Percentiles rank a stretch among this genome's conserved stretches.
Conservation (phyloP, 495 filamentous ascomycete species). For the Aspergillus funiculosus region DNA sequence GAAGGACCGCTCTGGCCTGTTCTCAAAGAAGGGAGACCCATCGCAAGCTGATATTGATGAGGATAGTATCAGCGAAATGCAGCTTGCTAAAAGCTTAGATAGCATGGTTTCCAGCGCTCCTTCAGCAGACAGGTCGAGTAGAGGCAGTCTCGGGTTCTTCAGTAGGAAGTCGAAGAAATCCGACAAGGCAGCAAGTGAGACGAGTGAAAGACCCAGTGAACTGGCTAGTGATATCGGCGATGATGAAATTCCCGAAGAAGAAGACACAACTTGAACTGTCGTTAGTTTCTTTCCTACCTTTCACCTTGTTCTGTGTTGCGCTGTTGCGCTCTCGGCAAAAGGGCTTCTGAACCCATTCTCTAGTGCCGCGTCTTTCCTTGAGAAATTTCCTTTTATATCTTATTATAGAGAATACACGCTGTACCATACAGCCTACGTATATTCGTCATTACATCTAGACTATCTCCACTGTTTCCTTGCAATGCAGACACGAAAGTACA, state of each 20-base stretch:
- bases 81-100: slow-evolving; percentile 46
- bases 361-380: neutral
- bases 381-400: neutral
- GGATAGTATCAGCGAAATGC: slow-evolving; percentile 39
- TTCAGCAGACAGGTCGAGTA: slow-evolving; percentile 41
- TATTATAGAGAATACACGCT: too few relatives aligned
- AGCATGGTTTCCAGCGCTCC: slow-evolving; percentile 40
- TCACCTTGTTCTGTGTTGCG: neutral
- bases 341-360: neutral
- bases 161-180: slow-evolving; percentile 46
- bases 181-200: slow-evolving; percentile 41
- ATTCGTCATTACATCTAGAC: too few relatives aligned
- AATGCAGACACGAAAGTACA: too few relatives aligned
- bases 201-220: slow-evolving; percentile 44
- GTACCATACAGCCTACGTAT: too few relatives aligned
- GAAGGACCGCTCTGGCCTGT: slow-evolving; percentile 57
- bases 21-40: slow-evolving; percentile 58
- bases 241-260: slow-evolving; percentile 39
- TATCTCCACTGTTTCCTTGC: too few relatives aligned
- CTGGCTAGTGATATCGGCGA: slow-evolving; percentile 44
- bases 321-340: neutral
- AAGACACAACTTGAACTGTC: slow-evolving; percentile 3
- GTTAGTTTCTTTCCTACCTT: neutral
- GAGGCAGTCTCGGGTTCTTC: slow-evolving; percentile 47
- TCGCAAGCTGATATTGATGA: slow-evolving; percentile 47